Evolutionary conservation across 805 yeast genomes (phyloP), one percentile per base, ranked within the genome.

Genomic region (Nakazawaea pomicola): DNA sequence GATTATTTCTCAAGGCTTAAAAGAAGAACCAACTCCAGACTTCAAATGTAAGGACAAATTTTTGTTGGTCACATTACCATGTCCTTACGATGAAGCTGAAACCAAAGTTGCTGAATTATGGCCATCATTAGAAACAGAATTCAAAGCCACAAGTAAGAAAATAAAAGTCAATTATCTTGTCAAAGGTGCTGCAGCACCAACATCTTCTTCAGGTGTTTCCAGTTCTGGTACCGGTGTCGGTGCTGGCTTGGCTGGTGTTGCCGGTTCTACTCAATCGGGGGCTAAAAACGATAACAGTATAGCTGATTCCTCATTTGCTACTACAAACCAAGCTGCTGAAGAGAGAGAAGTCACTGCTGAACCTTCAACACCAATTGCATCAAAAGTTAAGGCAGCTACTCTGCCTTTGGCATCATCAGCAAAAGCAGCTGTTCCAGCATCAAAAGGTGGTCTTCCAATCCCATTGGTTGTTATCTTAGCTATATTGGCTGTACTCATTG

Each of bases 1-100:
- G 35, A 82, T 93, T 53, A 87, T 88, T 53, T 78, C 88, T 48
- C 90, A 90, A 64, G 96, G 95, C 12, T 71, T 85, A 51, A 67
- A 79, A 41, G 78, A 79, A 53, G 91, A 86, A 45, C 90, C 95
- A 39, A 68, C 78, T 3, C 63, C 76, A 37, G 88, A 79, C 56
- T 78, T 73, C 65, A 83, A 81, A 63, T 84, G 95, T 64, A 84
- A 81, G 61, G 98, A 93, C 65, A 93, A 93, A 67, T 93, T 93
- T 61, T 76, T 91, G 55, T 80, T 93, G 46, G 90, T 90, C 51
- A 78, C 95, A 20, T 72, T 89, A 49, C 95, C 96, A 36, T 77
- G 88, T 46, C 79, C 83, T 14, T 62, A 67, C 40, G 74, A 70
- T 43, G 60, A 76, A 46, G 73, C 73, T 46, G 79, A 77, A 39